phyloP scores from a whole-genome alignment of 805 yeast species.

The Yamadazyma kitorensis region DNA sequence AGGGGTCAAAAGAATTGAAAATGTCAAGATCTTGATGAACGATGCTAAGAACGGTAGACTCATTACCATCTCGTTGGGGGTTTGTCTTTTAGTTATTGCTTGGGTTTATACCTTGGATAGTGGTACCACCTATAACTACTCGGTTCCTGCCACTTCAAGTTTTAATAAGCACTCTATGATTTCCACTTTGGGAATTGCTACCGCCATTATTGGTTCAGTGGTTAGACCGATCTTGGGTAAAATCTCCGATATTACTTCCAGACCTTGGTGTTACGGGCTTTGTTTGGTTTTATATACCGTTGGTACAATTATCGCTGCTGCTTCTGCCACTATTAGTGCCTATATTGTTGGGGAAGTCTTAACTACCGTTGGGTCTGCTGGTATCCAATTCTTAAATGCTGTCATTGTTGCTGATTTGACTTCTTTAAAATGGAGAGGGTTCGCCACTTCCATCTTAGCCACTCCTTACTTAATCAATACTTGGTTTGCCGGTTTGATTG shows the following conservation, averaged over 20 bases:
- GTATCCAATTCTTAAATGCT: slow-evolving; percentile 16
- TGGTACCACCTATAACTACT: slow-evolving; percentile 27
- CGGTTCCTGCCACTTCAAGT: slow-evolving; percentile 29
- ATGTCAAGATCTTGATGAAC: slow-evolving; percentile 12
- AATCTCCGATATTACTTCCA: slow-evolving; percentile 21
- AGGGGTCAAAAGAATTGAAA: slow-evolving; percentile 23
- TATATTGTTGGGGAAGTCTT: slow-evolving; percentile 23
- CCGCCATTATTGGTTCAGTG: slow-evolving; percentile 21
- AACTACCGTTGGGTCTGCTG: slow-evolving; percentile 19
- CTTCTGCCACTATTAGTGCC: slow-evolving; percentile 18
- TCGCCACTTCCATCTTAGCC: slow-evolving; percentile 18
- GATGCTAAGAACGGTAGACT: slow-evolving; percentile 12
- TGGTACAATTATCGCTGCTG: slow-evolving; percentile 22
- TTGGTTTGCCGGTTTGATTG: slow-evolving; percentile 42
- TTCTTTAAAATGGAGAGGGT: slow-evolving; percentile 24
- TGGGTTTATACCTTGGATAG: slow-evolving; percentile 29
- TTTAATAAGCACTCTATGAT: slow-evolving; percentile 20
- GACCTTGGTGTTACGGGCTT: slow-evolving; percentile 20
- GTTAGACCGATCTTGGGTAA: slow-evolving; percentile 21
- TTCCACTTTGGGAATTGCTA: slow-evolving; percentile 22
- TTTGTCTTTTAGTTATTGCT: slow-evolving; percentile 18
- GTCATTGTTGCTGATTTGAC: slow-evolving; percentile 23
- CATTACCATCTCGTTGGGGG: slow-evolving; percentile 11
- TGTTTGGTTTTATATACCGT: slow-evolving; percentile 17
- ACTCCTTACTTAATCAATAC: slow-evolving; percentile 41